Conservation (phyloP, 2,329 filamentous ascomycete species). For the Clarireedia paspali region DNA sequence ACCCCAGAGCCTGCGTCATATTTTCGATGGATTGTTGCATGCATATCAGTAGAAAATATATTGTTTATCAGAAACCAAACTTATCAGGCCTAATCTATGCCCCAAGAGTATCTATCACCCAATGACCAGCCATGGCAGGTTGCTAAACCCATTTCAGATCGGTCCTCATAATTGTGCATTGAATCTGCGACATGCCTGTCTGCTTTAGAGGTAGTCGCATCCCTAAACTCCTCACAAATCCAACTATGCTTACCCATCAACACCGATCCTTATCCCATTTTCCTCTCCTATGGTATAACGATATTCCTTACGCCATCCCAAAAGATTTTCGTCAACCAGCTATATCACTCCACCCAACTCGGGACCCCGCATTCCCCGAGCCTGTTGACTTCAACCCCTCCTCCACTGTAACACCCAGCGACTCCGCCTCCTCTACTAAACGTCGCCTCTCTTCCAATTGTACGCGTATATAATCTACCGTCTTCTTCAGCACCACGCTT, state of each 20-base stretch:
- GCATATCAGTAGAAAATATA: background rate
- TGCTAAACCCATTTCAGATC: too few relatives aligned
- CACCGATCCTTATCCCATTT: background rate
- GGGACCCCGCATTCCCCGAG: background rate
- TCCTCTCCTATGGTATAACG: background rate
- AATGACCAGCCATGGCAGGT: too few relatives aligned
- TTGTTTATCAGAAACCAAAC: background rate
- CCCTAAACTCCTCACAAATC: background rate
- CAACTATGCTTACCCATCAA: background rate
- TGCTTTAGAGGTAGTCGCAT: background rate
- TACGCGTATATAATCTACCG: conserved; percentile 45
- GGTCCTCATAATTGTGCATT: too few relatives aligned
- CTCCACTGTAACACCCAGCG: conserved; percentile 39
- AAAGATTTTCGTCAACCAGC: background rate
- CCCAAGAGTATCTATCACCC: too few relatives aligned
- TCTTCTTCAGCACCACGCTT: conserved; percentile 55
- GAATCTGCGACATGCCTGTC: background rate
- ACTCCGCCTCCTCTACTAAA: conserved; percentile 42
- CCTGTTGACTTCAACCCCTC: conserved; percentile 15
- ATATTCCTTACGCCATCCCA: background rate
- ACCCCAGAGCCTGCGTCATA: background rate
- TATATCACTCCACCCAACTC: background rate
- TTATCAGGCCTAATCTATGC: too few relatives aligned
- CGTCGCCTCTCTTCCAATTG: conserved; percentile 42
- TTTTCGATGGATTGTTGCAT: background rate